Base-by-base conservation (phyloP, 2,329 filamentous ascomycete species). In the Fusarium sp. region DNA sequence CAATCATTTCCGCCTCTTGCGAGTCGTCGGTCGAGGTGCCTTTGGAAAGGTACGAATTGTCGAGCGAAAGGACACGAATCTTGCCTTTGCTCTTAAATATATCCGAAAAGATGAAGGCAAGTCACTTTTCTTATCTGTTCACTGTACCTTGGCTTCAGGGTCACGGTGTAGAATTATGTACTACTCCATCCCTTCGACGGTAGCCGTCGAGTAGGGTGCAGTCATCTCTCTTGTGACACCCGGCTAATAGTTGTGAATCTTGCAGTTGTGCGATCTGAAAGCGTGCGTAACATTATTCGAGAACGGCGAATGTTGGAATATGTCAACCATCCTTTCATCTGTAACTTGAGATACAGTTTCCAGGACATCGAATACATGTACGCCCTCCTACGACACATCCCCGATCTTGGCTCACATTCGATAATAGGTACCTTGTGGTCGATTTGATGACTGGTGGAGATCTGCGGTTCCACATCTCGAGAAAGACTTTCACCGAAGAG, bases 21-120 rank as follows among this genome's bases (percentile, higher is more conserved):
- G 96, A 78, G 96, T 99, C 70, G 96, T 99, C 74, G 96, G 96
- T 73, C 97, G 97, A 81, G 96, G 96, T 77, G 96, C 96, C 61
- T 99, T 99, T 85, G 96, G 96, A 77, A 99, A 99, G 83, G 96
- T 99, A 68, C 92, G 96, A 77, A 99, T 99, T 74, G 96, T 99
- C 78, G 96, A 99, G 86, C 90, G 95, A 74, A 98, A 98, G 83
- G 96, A 99, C 79, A 97, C 94, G 3, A 91, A 91, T 60, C 83
- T 98, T 76, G 95, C 95, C 5, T 99, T 99, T 81, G 96, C 96
- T 46, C 87, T 99, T 72, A 99, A 99, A 82, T 98, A 98, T 81
- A 98, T 98, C 72, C 91, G 95, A 73, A 98, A 98, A 88, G 95
- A 98, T 92, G 95, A 98, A 89, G 93, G 94, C 95, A 78, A 68